Conservation (phyloP, 1,139 yeast species). For the Kodamaea anthophila region DNA sequence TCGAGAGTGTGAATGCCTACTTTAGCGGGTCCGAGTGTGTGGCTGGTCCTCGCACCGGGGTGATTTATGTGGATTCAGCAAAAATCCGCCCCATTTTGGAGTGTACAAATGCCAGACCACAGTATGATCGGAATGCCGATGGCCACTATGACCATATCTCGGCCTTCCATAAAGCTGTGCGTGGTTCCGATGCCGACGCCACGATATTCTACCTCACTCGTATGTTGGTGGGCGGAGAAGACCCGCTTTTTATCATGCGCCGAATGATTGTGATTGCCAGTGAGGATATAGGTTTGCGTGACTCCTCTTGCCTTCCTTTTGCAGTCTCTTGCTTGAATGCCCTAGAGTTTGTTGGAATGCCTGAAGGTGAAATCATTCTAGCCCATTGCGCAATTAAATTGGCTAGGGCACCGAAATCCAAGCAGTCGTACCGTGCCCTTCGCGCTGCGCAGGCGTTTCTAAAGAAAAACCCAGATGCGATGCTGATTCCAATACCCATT, state of each 20-base stretch:
- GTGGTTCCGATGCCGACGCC: slow-evolving; percentile 89
- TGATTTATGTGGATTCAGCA: slow-evolving; percentile 27
- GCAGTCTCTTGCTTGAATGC: slow-evolving; percentile 84
- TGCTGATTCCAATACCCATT: slow-evolving; percentile 61
- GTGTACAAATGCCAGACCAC: slow-evolving; percentile 44
- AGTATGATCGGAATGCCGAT: slow-evolving; percentile 86
- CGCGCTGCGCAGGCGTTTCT: slow-evolving; percentile 55
- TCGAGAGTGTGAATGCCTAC: slow-evolving; percentile 49
- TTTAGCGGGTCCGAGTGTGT: slow-evolving; percentile 17
- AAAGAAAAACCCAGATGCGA: slow-evolving; percentile 55
- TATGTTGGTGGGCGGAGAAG: slow-evolving; percentile 91
- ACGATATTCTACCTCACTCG: slow-evolving; percentile 78
- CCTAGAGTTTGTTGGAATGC: slow-evolving; percentile 89
- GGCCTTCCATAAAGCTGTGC: slow-evolving; percentile 84
- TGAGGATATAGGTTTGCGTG: slow-evolving; percentile 82
- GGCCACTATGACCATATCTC: slow-evolving; percentile 91
- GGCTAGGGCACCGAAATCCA: slow-evolving; percentile 81
- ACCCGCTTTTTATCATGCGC: slow-evolving; percentile 85
- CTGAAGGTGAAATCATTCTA: slow-evolving; percentile 84
- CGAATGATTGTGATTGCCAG: slow-evolving; percentile 90
- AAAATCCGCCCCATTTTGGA: slow-evolving; percentile 35
- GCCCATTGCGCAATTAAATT: slow-evolving; percentile 91
- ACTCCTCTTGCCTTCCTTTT: slow-evolving; percentile 79
- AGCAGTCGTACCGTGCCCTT: slow-evolving; percentile 77
- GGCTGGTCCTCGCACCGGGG: slow-evolving; percentile 10